Evolutionary conservation across 352 stramenopile species (phyloP).

Genomic region (Achlya hypogyna): DNA sequence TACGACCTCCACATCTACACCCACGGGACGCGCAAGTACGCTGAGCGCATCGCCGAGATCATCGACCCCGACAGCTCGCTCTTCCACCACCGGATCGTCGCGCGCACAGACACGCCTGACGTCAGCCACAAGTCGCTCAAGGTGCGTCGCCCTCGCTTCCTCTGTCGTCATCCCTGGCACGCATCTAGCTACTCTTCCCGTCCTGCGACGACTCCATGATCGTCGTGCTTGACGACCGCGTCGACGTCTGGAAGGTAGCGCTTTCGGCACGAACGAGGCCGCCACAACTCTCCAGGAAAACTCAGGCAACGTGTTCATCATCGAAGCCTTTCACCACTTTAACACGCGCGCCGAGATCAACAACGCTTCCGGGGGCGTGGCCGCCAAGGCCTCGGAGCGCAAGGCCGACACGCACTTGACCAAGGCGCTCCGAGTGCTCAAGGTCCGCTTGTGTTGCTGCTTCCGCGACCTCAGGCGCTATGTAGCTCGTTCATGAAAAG

Average conservation of each 20-base stretch:
- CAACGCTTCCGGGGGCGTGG: constrained; percentile 52
- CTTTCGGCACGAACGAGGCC: not conserved
- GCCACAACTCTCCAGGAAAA: constrained; percentile 41
- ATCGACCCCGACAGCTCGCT: constrained; percentile 76
- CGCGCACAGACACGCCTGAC: constrained; percentile 76
- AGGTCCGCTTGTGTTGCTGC: constrained; percentile 25
- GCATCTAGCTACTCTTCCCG: constrained; percentile 52
- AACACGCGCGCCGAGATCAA: constrained; percentile 77
- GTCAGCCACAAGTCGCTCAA: constrained; percentile 84
- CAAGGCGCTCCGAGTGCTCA: constrained; percentile 49
- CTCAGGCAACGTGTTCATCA: constrained; percentile 77
- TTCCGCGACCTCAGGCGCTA: not conserved
- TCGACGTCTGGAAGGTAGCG: constrained; percentile 77
- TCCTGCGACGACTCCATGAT: constrained; percentile 85
- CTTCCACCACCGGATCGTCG: constrained; percentile 83
- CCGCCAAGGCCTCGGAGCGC: constrained; percentile 25
- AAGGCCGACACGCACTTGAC: constrained; percentile 40
- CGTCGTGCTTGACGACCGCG: constrained; percentile 71
- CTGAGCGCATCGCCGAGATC: constrained; percentile 89
- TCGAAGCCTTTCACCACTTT: constrained; percentile 79
- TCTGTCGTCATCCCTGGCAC: not conserved
- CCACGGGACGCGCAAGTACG: constrained; percentile 89
- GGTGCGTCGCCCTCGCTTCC: not conserved
- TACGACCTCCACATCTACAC: constrained; percentile 96
- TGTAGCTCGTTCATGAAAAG: constrained; percentile 11